These are phyloP conservation scores for Teratosphaeria epicoccoides DNA, from an alignment of 2,329 filamentous ascomycete genomes.

Conservation along the genomic window DNA sequence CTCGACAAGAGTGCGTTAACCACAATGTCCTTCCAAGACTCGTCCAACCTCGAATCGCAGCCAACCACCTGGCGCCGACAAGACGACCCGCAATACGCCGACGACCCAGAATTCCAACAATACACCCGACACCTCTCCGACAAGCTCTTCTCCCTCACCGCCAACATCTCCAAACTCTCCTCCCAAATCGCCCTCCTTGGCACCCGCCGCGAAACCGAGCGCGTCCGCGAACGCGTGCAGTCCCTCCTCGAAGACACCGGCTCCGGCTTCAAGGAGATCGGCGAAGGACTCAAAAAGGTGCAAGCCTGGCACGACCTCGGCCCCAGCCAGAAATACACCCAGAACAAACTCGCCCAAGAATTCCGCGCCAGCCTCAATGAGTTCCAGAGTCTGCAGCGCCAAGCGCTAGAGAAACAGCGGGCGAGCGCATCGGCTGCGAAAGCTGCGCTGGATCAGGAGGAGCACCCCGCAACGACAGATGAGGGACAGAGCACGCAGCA, in stretches of 20 bases:
- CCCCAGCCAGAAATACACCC: constrained; percentile 87
- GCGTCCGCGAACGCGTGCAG: constrained; percentile 82
- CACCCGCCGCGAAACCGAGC: constrained; percentile 81
- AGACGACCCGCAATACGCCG: constrained; percentile 66
- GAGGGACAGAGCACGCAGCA: constrained; percentile 47
- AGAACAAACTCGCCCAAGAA: constrained; percentile 87
- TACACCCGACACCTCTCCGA: constrained; percentile 75
- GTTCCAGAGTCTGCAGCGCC: constrained; percentile 84
- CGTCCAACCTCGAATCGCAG: constrained; percentile 74
- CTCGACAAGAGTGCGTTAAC: no score
- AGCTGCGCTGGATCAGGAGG: constrained; percentile 56
- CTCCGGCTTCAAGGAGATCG: constrained; percentile 78
- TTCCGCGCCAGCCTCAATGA: constrained; percentile 82
- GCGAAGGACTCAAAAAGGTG: constrained; percentile 86
- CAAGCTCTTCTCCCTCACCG: constrained; percentile 79
- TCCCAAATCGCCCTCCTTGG: constrained; percentile 78
- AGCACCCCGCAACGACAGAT: constrained; percentile 22
- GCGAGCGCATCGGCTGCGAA: constrained; percentile 75
- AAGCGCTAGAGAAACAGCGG: constrained; percentile 84
- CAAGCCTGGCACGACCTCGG: constrained; percentile 61
- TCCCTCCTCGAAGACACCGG: constrained; percentile 78
- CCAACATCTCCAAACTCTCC: constrained; percentile 74
- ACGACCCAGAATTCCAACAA: constrained; percentile 84
- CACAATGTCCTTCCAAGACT: constrained; percentile 81
- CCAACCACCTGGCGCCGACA: constrained; percentile 55